A percentile compares a stretch with the other conserved stretches of the same genome.
These are phyloP conservation scores for Hebeloma cylindrosporum DNA, from an alignment of 768 basidiomycete genomes.

Conservation along the genomic window DNA sequence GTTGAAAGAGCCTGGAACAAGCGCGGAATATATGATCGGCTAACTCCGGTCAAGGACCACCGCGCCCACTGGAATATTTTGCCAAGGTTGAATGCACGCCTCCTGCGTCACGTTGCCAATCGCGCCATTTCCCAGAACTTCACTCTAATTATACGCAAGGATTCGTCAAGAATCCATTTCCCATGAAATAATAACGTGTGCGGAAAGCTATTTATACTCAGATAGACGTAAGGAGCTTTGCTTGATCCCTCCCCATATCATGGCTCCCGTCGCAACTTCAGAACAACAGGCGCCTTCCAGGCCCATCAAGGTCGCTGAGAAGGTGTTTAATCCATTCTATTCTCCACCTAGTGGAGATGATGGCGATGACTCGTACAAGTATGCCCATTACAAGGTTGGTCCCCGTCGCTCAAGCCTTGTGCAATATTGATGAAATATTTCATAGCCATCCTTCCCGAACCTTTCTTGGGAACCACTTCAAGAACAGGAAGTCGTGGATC, in stretches of 20 bases:
- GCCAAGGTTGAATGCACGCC: too few relatives aligned
- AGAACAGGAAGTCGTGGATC: conserved; percentile 60
- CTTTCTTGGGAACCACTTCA: conserved; percentile 64
- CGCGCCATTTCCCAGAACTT: conserved; percentile 24
- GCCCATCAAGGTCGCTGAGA: conserved; percentile 18
- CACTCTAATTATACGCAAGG: conserved; percentile 22
- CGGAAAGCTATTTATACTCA: too few relatives aligned
- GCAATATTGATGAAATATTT: conserved; percentile 1
- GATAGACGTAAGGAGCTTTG: background rate
- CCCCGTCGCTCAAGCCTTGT: background rate
- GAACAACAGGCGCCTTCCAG: conserved; percentile 11
- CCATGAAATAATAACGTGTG: conserved; percentile 10
- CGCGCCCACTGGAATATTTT: too few relatives aligned
- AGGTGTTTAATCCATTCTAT: conserved; percentile 64
- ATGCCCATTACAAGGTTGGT: conserved; percentile 58
- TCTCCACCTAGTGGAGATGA: conserved; percentile 57
- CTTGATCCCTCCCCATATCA: background rate
- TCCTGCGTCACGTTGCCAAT: conserved; percentile 21
- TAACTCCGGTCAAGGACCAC: too few relatives aligned
- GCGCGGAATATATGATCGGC: too few relatives aligned
- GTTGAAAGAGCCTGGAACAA: too few relatives aligned
- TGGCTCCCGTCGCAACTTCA: conserved; percentile 53
- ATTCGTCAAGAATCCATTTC: conserved; percentile 10
- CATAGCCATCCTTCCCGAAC: conserved; percentile 63
- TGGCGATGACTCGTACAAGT: conserved; percentile 51